These are phyloP conservation scores for Dactylellina haptotyla DNA, from an alignment of 2,329 filamentous ascomycete genomes.

Conservation along the genomic window DNA sequence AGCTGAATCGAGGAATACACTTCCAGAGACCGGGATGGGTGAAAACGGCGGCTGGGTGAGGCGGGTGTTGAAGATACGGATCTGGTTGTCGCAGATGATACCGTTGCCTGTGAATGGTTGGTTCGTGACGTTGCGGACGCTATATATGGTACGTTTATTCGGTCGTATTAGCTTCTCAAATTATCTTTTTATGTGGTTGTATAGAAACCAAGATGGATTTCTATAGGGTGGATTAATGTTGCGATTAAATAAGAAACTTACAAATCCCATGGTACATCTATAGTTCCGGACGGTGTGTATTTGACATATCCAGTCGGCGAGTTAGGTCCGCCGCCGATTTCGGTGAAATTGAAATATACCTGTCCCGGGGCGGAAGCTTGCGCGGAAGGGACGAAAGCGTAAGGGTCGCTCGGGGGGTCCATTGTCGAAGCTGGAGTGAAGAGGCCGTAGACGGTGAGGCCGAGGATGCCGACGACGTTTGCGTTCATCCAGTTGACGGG, in stretches of 20 bases:
- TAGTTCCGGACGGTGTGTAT: slow-evolving; percentile 2
- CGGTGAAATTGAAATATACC: slow-evolving; percentile 25
- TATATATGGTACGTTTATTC: slow-evolving; percentile 64
- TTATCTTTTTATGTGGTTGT: not conserved
- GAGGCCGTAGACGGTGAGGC: slow-evolving; percentile 65
- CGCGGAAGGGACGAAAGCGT: slow-evolving; percentile 59
- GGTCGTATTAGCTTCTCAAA: too few species aligned
- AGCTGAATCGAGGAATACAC: slow-evolving; percentile 58
- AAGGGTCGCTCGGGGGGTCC: slow-evolving; percentile 66
- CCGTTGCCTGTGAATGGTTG: slow-evolving; percentile 65
- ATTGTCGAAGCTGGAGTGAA: slow-evolving; percentile 63
- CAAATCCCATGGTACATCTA: slow-evolving; percentile 13
- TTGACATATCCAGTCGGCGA: slow-evolving; percentile 17
- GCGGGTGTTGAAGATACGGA: slow-evolving; percentile 64
- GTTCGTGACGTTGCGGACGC: slow-evolving; percentile 66
- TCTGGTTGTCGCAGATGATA: slow-evolving; percentile 63
- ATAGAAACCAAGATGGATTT: too few species aligned
- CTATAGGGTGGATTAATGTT: too few species aligned
- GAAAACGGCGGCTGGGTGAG: slow-evolving; percentile 60
- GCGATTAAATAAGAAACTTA: slow-evolving; percentile 1
- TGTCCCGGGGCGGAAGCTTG: slow-evolving; percentile 49
- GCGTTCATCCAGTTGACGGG: slow-evolving; percentile 64
- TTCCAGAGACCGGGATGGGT: slow-evolving; percentile 60
- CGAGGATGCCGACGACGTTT: slow-evolving; percentile 63
- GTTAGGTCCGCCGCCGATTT: not conserved